Base-by-base conservation (phyloP, 2,329 filamentous ascomycete genomes). In the Zymoseptoria tritici region DNA sequence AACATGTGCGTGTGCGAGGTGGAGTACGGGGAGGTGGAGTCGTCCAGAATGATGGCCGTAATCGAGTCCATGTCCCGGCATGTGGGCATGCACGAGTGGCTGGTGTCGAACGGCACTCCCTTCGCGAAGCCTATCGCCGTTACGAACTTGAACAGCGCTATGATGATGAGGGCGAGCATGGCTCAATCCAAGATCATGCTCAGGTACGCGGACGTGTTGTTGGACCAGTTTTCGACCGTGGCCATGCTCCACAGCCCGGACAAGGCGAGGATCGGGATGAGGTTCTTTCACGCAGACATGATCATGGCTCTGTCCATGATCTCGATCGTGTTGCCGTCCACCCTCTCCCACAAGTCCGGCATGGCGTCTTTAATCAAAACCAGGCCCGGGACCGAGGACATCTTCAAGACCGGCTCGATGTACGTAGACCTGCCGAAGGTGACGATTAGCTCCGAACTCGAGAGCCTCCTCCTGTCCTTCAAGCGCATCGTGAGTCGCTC, bases 341-440 rank as follows among this genome's bases (percentile, higher is more conserved):
- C 36, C 29, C n/a, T 51, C 29, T 56, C 29, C 55, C 36, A 56
- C n/a, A 56, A 20, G 29, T 56, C 55, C 55, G 55, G 36, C 29
- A 56, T 29, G 13, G 13, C 50, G 16, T 52, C 50, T 22, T 42
- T 58, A 29, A 58, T 36, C 56, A 55, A 46, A 49, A 36, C 22
- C 51, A 58, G 51, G 50, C 56, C 56, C 24, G 21, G 19, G 50
- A 54, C 50, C 21, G 56, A 31, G 50, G 16, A 36, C 56, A 55
- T 55, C 22, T 31, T 54, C 56, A 55, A 16, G 22, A 55, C 3
- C 51, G 51, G 56, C 56, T 58, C 56, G 22, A 55, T 26, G 22
- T 42, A 58, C 56, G 36, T 20, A 50, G 51, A 31, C 51, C 54
- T 58, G 52, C 56, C 56, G 56, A 58, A 58, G 21, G 4, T 58